These are phyloP conservation scores for Leccinellum rugosiceps DNA, from an alignment of 768 basidiomycete species.

Conservation along the genomic window DNA sequence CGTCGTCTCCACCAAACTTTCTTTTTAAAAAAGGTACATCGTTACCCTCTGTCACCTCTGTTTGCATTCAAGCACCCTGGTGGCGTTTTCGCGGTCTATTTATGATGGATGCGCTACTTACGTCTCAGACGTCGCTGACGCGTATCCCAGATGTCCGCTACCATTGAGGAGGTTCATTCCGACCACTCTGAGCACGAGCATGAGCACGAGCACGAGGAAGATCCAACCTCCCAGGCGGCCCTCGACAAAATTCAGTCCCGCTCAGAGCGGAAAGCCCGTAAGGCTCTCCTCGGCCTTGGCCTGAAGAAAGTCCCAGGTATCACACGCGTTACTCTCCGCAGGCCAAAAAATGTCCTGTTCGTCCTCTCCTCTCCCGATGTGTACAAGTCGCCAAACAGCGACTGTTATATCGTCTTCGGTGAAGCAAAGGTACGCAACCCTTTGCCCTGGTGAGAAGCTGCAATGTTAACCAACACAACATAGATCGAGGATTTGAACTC, in stretches of 20 bases:
- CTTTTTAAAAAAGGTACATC: slow-evolving; percentile 21
- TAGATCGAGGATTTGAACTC: slow-evolving; percentile 88
- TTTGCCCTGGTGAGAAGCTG: not conserved
- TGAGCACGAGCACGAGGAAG: slow-evolving; percentile 68
- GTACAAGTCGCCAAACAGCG: slow-evolving; percentile 95
- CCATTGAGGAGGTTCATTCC: slow-evolving; percentile 77
- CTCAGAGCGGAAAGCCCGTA: slow-evolving; percentile 92
- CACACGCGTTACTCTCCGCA: slow-evolving; percentile 90
- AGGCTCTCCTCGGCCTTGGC: slow-evolving; percentile 87
- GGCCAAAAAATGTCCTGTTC: slow-evolving; percentile 95
- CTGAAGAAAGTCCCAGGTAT: slow-evolving; percentile 91
- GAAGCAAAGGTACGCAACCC: slow-evolving; percentile 74
- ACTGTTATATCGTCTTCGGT: slow-evolving; percentile 98
- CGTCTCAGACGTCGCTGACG: slow-evolving; percentile 32
- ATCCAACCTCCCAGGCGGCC: slow-evolving; percentile 78
- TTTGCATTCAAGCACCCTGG: not conserved
- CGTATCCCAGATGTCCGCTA: slow-evolving; percentile 58
- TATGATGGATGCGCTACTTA: slow-evolving; percentile 29
- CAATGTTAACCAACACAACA: not conserved
- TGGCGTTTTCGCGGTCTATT: not conserved
- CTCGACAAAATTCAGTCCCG: slow-evolving; percentile 94
- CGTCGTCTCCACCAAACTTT: slow-evolving; percentile 10
- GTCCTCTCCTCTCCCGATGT: slow-evolving; percentile 94
- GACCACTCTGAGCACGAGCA: slow-evolving; percentile 75
- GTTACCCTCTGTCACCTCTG: not conserved